Percentiles rank a stretch among this genome's conserved stretches.
These are phyloP conservation scores for Croton laevigatus DNA, from an alignment of 441 rosid species.

Conservation along the genomic window DNA sequence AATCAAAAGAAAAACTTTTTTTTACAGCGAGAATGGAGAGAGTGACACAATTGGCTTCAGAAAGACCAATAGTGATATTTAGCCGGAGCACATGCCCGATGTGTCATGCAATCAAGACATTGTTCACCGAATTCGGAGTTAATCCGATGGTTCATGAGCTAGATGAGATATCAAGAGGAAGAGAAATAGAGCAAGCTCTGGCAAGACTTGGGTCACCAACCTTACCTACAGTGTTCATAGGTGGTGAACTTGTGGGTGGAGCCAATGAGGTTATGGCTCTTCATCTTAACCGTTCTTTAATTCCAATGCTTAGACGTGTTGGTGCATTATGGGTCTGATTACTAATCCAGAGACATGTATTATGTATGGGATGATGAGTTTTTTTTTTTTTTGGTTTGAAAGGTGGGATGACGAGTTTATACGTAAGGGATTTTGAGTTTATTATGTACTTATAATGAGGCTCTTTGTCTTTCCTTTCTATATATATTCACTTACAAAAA, in stretches of 20 bases:
- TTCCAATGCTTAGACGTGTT: constrained; percentile 60
- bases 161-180: constrained; percentile 55
- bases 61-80: constrained; percentile 80
- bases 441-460: background rate
- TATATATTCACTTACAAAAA: too few relatives aligned
- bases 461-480: background rate
- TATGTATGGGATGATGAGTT: too few relatives aligned
- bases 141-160: constrained; percentile 62
- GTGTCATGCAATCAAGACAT: constrained; percentile 68
- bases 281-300: constrained; percentile 62
- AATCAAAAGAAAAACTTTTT: background rate
- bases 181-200: constrained; percentile 68
- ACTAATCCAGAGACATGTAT: too few relatives aligned
- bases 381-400: background rate
- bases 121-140: constrained; percentile 62
- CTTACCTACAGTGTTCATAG: constrained; percentile 66
- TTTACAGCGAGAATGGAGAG: constrained; percentile 45
- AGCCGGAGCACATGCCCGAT: constrained; percentile 70
- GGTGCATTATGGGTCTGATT: constrained; percentile 73
- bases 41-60: constrained; percentile 46
- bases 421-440: background rate
- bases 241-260: constrained; percentile 75
- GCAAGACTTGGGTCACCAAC: constrained; percentile 52
- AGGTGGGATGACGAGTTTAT: too few relatives aligned
- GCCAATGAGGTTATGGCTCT: constrained; percentile 71